Evolutionary conservation across 768 basidiomycete genomes (phyloP).

Genomic region (Fomitopsis serialis): DNA sequence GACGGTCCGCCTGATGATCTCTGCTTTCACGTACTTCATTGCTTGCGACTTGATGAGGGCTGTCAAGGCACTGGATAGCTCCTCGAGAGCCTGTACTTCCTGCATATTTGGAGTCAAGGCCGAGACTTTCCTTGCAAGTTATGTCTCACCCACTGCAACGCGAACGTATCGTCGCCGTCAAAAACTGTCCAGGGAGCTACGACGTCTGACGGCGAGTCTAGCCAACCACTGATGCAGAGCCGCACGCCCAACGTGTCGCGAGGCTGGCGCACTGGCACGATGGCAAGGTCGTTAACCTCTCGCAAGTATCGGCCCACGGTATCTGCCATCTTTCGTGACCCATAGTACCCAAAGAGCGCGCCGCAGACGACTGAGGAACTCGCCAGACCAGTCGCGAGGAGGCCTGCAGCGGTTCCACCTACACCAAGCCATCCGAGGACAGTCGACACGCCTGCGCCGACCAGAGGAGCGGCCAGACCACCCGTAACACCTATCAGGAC

Average conservation of each 20-base stretch:
- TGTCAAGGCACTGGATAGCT: conserved; percentile 41
- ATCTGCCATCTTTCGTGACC: conserved; percentile 40
- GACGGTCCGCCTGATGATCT: conserved; percentile 46
- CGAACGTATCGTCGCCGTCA: conserved; percentile 44
- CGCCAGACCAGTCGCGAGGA: conserved; percentile 48
- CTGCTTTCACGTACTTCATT: conserved; percentile 43
- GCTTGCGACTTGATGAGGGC: conserved; percentile 41
- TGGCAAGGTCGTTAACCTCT: conserved; percentile 47
- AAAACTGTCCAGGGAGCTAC: conserved; percentile 49
- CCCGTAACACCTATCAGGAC: conserved; percentile 54
- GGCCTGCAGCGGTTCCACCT: conserved; percentile 46
- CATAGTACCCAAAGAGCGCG: conserved; percentile 54
- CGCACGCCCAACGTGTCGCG: conserved; percentile 44
- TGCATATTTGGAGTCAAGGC: conserved; percentile 12
- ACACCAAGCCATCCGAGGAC: conserved; percentile 47
- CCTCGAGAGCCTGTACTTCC: conserved; percentile 51
- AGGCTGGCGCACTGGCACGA: conserved; percentile 38
- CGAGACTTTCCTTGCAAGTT: too few species aligned
- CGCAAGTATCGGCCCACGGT: conserved; percentile 47
- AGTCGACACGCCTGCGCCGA: conserved; percentile 47
- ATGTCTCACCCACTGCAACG: conserved; percentile 48
- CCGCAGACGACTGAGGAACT: conserved; percentile 52
- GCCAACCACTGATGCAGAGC: conserved; percentile 54
- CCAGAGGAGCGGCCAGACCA: conserved; percentile 51
- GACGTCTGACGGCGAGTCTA: conserved; percentile 39